Conservation (phyloP, 2,329 filamentous ascomycete genomes). For the Arachnopeziza araneosa region DNA sequence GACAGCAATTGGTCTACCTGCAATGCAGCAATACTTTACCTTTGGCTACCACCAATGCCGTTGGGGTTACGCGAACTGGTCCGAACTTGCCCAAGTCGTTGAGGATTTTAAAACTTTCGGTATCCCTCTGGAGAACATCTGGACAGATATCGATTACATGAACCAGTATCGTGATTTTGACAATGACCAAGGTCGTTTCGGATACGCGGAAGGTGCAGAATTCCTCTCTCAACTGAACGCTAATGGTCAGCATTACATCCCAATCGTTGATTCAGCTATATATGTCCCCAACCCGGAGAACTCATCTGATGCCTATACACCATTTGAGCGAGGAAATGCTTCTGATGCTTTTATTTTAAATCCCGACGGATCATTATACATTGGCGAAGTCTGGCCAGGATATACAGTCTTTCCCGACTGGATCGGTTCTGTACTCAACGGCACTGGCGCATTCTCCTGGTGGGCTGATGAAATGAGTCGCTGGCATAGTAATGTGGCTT, state of each 20-base stretch:
- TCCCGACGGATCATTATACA: conserved; percentile 49
- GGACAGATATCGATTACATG: conserved; percentile 73
- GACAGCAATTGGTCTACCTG: conserved; percentile 62
- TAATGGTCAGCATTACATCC: conserved; percentile 53
- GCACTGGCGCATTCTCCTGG: conserved; percentile 58
- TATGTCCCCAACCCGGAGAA: conserved; percentile 71
- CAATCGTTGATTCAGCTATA: conserved; percentile 68
- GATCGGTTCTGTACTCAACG: conserved; percentile 54
- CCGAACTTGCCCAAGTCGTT: conserved; percentile 59
- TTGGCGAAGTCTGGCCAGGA: conserved; percentile 70
- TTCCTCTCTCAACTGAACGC: conserved; percentile 57
- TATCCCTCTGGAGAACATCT: conserved; percentile 70
- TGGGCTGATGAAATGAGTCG: conserved; percentile 58
- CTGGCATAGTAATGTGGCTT: conserved; percentile 48
- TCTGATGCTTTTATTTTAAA: conserved; percentile 50
- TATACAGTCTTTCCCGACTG: conserved; percentile 66
- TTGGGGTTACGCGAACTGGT: conserved; percentile 76
- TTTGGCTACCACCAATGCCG: conserved; percentile 80
- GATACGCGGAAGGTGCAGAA: conserved; percentile 51
- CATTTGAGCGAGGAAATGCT: conserved; percentile 57
- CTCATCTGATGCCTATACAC: conserved; percentile 54
- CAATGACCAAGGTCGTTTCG: conserved; percentile 52
- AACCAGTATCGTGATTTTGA: conserved; percentile 55
- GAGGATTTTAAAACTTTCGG: conserved; percentile 57
- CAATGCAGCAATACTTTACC: conserved; percentile 76